Conservation (phyloP, 768 basidiomycete species). For the Daedalea quercina region DNA sequence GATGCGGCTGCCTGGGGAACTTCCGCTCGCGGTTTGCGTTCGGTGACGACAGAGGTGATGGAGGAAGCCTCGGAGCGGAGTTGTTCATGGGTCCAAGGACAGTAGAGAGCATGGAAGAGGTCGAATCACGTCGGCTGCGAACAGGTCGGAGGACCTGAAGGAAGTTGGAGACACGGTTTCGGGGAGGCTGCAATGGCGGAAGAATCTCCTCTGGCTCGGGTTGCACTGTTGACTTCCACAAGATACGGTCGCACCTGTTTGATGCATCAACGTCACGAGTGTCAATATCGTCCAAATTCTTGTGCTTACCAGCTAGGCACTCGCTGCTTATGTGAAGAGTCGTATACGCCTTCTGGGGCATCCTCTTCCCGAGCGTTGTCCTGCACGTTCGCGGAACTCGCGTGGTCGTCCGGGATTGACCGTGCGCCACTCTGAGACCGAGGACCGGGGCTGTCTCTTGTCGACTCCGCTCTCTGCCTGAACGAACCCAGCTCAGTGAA, state of each 20-base stretch:
- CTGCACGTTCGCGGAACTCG: neutral
- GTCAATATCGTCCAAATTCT: neutral
- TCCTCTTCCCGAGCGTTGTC: neutral
- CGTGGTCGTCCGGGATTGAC: neutral
- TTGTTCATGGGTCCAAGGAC: neutral
- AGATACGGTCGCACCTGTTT: slow-evolving; percentile 73
- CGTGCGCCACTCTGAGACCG: neutral
- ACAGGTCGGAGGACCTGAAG: slow-evolving; percentile 48
- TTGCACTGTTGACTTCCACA: slow-evolving; percentile 70
- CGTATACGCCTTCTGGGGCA: slow-evolving; percentile 58
- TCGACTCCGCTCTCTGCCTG: neutral
- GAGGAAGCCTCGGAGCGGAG: neutral
- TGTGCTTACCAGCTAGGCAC: slow-evolving; percentile 74
- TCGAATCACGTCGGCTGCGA: slow-evolving; percentile 18
- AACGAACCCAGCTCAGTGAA: neutral
- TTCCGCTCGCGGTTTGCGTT: neutral
- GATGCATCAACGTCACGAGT: no score
- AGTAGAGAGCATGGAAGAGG: slow-evolving; percentile 4
- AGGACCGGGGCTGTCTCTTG: neutral
- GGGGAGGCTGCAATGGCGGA: slow-evolving; percentile 21
- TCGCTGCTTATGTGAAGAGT: slow-evolving; percentile 73
- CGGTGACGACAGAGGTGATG: neutral
- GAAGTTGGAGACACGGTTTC: slow-evolving; percentile 47
- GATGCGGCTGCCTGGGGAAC: neutral
- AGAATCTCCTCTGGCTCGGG: slow-evolving; percentile 38